Percentiles rank a stretch among this genome's conserved stretches.
These are phyloP conservation scores for Exidia glandulosa DNA, from an alignment of 768 basidiomycete species.

Conservation along the genomic window DNA sequence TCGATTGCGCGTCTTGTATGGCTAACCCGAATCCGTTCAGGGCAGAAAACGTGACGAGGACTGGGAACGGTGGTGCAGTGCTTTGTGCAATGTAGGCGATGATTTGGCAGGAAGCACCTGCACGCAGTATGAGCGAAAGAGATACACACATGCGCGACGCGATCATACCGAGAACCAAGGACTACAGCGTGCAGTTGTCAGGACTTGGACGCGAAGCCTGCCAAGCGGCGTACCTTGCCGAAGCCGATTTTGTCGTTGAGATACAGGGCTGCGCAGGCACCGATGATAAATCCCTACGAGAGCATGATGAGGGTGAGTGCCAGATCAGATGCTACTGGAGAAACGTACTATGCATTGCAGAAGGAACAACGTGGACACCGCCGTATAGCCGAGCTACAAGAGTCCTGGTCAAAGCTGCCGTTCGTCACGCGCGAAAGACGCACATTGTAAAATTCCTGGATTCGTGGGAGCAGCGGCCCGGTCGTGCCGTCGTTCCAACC, in stretches of 20 bases:
- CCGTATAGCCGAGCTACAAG: constrained; percentile 1
- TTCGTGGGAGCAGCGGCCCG: constrained; percentile 4
- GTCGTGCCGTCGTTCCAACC: constrained; percentile 57
- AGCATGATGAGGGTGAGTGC: no score
- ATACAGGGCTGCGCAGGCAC: constrained; percentile 1
- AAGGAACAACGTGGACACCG: constrained; percentile 6
- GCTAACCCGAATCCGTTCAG: constrained; percentile 42
- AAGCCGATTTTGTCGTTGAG: constrained; percentile 7
- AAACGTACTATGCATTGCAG: not conserved
- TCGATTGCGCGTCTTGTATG: constrained; percentile 59
- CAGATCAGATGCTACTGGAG: not conserved
- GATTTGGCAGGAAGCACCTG: constrained; percentile 35
- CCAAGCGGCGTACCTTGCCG: constrained; percentile 4
- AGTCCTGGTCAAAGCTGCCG: not conserved
- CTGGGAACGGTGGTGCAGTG: constrained; percentile 52
- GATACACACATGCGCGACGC: not conserved
- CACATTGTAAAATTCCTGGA: constrained; percentile 8
- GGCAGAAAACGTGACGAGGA: constrained; percentile 38
- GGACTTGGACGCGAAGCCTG: not conserved
- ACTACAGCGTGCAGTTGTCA: not conserved
- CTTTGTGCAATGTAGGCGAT: constrained; percentile 43
- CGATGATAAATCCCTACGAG: constrained; percentile 7
- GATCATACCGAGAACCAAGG: not conserved
- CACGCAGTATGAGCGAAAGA: not conserved
- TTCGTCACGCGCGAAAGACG: no score